phyloP scores from a whole-genome alignment of 1,139 yeast genomes.

The Suhomyces bolitotheri region DNA sequence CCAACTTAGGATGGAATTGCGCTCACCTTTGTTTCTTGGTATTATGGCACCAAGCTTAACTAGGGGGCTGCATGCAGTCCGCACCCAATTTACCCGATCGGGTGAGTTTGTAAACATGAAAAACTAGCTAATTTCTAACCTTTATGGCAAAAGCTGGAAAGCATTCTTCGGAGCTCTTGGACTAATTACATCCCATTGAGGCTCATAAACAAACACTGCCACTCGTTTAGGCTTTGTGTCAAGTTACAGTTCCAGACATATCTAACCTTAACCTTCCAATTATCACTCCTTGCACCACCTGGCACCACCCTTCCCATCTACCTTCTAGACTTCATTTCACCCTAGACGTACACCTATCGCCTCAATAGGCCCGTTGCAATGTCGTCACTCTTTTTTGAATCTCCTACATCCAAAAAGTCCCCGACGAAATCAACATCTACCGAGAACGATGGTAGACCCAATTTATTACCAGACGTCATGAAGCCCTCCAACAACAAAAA shows the following conservation, averaged over 20 bases:
- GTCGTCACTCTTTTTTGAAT: slow-evolving; percentile 12
- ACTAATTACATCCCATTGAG: slow-evolving; percentile 3
- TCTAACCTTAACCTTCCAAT: not conserved
- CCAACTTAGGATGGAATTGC: no score
- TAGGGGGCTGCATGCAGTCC: slow-evolving; percentile 2
- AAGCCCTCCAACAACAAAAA: slow-evolving; percentile 11
- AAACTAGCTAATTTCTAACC: not conserved
- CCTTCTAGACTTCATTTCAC: not conserved
- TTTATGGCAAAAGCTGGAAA: not conserved
- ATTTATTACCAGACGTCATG: slow-evolving; percentile 9
- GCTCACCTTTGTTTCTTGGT: no score
- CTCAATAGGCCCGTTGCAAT: slow-evolving; percentile 1
- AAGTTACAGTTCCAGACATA: not conserved
- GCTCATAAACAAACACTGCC: slow-evolving; percentile 11
- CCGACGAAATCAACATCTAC: slow-evolving; percentile 2
- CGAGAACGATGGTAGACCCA: slow-evolving; percentile 11
- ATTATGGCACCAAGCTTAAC: no score
- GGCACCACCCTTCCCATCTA: not conserved
- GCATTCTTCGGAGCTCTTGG: not conserved
- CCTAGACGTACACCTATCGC: not conserved
- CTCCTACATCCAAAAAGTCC: slow-evolving; percentile 10
- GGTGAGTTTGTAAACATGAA: slow-evolving; percentile 10
- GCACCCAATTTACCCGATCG: slow-evolving; percentile 6
- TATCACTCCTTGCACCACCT: not conserved
- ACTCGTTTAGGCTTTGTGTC: slow-evolving; percentile 12